phyloP scores from a whole-genome alignment of 2,329 filamentous ascomycete genomes.

The Ophiocordyceps sinensis region DNA sequence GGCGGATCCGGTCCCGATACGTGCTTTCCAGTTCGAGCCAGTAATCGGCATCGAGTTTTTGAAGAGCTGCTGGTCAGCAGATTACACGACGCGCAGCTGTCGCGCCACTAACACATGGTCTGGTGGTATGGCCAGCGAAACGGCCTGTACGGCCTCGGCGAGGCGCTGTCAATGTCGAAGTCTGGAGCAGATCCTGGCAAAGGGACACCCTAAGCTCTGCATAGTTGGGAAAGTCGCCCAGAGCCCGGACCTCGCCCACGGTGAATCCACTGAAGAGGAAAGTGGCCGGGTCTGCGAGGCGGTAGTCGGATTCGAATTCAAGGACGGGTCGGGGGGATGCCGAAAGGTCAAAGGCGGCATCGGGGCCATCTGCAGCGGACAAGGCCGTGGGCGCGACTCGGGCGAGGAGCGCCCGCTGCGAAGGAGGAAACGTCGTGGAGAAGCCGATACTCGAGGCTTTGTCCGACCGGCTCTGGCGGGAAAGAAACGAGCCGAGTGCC shows the following conservation, averaged over 20 bases:
- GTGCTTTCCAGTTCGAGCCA: conserved; percentile 78
- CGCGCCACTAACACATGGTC: conserved; percentile 53
- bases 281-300: conserved; percentile 15
- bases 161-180: conserved; percentile 55
- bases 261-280: conserved; percentile 55
- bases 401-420: too few relatives aligned
- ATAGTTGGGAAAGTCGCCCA: conserved; percentile 69
- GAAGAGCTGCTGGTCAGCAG: conserved; percentile 34
- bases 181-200: conserved; percentile 45
- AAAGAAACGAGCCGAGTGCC: too few relatives aligned
- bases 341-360: neutral
- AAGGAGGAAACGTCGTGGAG: too few relatives aligned
- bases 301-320: conserved; percentile 12
- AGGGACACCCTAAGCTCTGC: conserved; percentile 57
- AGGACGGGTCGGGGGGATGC: neutral
- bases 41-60: conserved; percentile 67
- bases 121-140: conserved; percentile 74
- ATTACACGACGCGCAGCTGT: neutral
- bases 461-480: too few relatives aligned
- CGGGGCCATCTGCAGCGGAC: neutral
- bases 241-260: conserved; percentile 47
- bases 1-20: conserved; percentile 51
- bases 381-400: too few relatives aligned
- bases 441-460: too few relatives aligned
- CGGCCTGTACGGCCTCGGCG: conserved; percentile 59